A percentile compares a stretch with the other conserved stretches of the same genome.
These are phyloP conservation scores for Grifola frondosa DNA, from an alignment of 1,284 basidiomycete genomes.

Conservation along the genomic window DNA sequence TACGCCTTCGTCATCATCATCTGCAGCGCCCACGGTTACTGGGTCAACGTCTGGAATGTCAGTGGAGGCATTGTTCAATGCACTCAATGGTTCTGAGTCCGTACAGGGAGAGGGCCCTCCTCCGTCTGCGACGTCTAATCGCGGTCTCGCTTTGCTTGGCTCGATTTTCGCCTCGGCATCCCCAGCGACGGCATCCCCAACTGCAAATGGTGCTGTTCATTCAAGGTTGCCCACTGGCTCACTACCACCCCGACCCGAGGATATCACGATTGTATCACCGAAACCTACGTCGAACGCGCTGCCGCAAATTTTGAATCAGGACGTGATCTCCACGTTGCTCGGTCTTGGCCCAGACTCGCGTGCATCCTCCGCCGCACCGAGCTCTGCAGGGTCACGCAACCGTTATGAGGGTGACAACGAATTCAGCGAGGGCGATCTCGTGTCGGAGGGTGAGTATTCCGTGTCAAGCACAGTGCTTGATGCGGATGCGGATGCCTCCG, in stretches of 20 bases:
- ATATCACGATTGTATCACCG: conserved; percentile 39
- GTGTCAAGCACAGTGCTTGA: conserved; percentile 46
- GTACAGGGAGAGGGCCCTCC: conserved; percentile 1
- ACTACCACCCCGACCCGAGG: conserved; percentile 29
- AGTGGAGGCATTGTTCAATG: conserved; percentile 25
- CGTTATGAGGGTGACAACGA: conserved; percentile 58
- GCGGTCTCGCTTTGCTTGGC: conserved; percentile 46
- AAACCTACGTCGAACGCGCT: conserved; percentile 45
- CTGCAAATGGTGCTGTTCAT: conserved; percentile 7
- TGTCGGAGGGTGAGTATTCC: conserved; percentile 40
- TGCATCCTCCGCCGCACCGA: conserved; percentile 50
- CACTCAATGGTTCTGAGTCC: conserved; percentile 13
- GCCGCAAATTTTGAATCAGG: conserved; percentile 61
- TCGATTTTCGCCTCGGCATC: conserved; percentile 53
- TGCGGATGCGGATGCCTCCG: conserved; percentile 31
- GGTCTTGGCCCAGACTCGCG: conserved; percentile 47
- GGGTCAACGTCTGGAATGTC: conserved; percentile 23
- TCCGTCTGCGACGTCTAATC: conserved; percentile 15
- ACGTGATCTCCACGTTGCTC: conserved; percentile 60
- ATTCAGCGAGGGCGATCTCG: conserved; percentile 31
- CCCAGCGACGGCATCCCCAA: conserved; percentile 27
- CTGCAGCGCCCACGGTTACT: conserved; percentile 10
- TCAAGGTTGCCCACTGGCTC: conserved; percentile 1
- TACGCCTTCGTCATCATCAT: conserved; percentile 16
- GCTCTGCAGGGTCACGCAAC: conserved; percentile 38